Conservation (phyloP, 805 yeast species). For the Saturnispora quitensis region DNA sequence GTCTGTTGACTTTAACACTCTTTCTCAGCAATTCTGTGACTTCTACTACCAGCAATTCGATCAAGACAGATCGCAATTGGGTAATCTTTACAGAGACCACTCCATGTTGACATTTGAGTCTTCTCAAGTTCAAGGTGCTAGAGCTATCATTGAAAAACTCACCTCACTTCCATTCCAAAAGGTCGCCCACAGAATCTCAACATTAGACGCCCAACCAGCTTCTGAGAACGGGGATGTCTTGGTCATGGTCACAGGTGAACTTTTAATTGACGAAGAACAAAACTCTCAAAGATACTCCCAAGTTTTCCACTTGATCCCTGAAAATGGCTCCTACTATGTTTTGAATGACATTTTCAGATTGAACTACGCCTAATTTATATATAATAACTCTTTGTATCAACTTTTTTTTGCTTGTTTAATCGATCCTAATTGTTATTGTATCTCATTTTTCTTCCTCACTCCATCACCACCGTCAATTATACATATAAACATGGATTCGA, state of each 20-base stretch:
- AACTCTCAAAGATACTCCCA: slow-evolving; percentile 96
- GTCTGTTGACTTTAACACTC: slow-evolving; percentile 29
- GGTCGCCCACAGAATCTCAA: slow-evolving; percentile 87
- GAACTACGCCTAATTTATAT: slow-evolving; percentile 50
- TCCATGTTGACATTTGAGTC: slow-evolving; percentile 97
- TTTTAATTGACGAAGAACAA: slow-evolving; percentile 86
- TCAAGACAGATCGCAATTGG: slow-evolving; percentile 77
- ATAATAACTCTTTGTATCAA: not conserved
- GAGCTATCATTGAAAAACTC: slow-evolving; percentile 86
- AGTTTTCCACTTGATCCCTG: slow-evolving; percentile 94
- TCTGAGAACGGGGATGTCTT: slow-evolving; percentile 86
- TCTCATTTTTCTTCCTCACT: not conserved
- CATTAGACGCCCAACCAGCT: slow-evolving; percentile 97
- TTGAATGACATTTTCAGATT: slow-evolving; percentile 96
- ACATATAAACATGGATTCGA: not conserved
- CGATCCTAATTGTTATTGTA: not conserved
- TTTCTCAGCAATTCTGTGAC: slow-evolving; percentile 70
- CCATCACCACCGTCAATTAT: not conserved
- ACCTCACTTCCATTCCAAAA: slow-evolving; percentile 83
- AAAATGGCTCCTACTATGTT: slow-evolving; percentile 82
- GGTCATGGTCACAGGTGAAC: slow-evolving; percentile 96
- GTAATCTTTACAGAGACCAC: slow-evolving; percentile 57
- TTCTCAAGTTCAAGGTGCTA: slow-evolving; percentile 89
- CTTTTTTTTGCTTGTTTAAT: not conserved
- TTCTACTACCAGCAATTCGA: slow-evolving; percentile 95